Conservation (phyloP, 805 yeast species). For the Starmera amethionina region DNA sequence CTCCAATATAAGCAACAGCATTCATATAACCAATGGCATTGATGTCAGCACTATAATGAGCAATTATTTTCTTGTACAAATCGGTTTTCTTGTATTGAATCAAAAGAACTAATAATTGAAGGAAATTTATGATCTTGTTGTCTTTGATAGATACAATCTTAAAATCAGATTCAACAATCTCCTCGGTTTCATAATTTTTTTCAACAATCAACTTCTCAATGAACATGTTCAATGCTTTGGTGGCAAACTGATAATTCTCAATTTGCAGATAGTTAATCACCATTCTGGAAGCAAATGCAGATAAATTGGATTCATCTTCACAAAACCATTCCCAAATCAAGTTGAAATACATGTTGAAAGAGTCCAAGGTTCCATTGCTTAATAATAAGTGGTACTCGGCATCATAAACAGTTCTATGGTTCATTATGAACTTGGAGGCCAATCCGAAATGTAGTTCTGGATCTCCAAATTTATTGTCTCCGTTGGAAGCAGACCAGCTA, state of each 20-base stretch:
- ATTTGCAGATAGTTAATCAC: conserved; percentile 67
- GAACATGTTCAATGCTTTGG: conserved; percentile 27
- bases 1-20: conserved; percentile 50
- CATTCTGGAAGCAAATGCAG: conserved; percentile 38
- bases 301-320: conserved; percentile 16
- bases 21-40: conserved; percentile 25
- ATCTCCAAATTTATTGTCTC: conserved; percentile 57
- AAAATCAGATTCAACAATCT: conserved; percentile 21
- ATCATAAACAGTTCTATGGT: conserved; percentile 39
- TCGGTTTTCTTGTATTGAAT: conserved; percentile 44
- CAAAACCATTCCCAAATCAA: conserved; percentile 36
- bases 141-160: conserved; percentile 29
- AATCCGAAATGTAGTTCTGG: conserved; percentile 62
- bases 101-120: conserved; percentile 54
- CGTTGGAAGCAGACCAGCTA: conserved; percentile 51
- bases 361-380: conserved; percentile 47
- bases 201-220: conserved; percentile 21
- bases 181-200: conserved; percentile 8
- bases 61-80: conserved; percentile 42
- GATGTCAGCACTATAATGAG: conserved; percentile 35
- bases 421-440: conserved; percentile 52
- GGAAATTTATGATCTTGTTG: conserved; percentile 48
- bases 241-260: conserved; percentile 54
- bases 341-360: conserved; percentile 35
- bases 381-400: conserved; percentile 67